These are phyloP conservation scores for Leccinum arenicola DNA, from an alignment of 768 basidiomycete genomes.

Conservation along the genomic window DNA sequence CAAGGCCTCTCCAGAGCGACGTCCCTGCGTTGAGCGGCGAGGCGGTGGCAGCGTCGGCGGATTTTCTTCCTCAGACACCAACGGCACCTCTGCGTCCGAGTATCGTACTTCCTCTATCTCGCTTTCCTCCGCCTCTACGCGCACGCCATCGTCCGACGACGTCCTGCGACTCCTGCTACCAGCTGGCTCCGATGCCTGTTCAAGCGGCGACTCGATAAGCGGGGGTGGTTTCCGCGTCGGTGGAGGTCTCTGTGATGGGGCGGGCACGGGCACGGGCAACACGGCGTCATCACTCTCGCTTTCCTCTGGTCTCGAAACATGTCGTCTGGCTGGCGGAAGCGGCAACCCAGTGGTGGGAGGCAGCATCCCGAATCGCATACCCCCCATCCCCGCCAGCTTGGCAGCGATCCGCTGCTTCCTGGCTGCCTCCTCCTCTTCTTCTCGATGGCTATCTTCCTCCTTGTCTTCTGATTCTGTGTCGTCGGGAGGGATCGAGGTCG, in stretches of 20 bases:
- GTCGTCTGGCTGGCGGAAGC: slow-evolving; percentile 17
- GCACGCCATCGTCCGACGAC: no score
- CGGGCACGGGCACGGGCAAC: slow-evolving; percentile 30
- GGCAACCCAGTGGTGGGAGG: slow-evolving; percentile 27
- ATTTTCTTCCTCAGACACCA: slow-evolving; percentile 20
- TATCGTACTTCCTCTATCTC: no score
- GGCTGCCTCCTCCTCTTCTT: slow-evolving; percentile 55
- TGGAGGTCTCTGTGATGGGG: slow-evolving; percentile 30
- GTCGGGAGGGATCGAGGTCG: slow-evolving; percentile 30
- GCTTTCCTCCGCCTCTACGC: no score
- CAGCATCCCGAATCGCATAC: slow-evolving; percentile 56
- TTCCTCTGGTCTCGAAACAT: slow-evolving; percentile 23
- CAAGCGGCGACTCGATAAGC: slow-evolving; percentile 3
- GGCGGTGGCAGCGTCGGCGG: slow-evolving; percentile 56
- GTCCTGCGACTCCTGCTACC: no score
- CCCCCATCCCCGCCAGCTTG: slow-evolving; percentile 53
- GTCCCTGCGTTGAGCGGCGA: slow-evolving; percentile 33
- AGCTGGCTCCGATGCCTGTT: no score
- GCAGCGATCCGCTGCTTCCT: slow-evolving; percentile 53
- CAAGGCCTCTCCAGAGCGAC: slow-evolving; percentile 32
- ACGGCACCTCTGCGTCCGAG: no score
- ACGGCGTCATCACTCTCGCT: slow-evolving; percentile 28
- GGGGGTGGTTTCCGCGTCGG: slow-evolving; percentile 33
- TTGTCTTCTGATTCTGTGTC: slow-evolving; percentile 22
- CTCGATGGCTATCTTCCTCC: slow-evolving; percentile 20